phyloP scores from a whole-genome alignment of 768 basidiomycete species.

The Candolleomyces aberdarensis region DNA sequence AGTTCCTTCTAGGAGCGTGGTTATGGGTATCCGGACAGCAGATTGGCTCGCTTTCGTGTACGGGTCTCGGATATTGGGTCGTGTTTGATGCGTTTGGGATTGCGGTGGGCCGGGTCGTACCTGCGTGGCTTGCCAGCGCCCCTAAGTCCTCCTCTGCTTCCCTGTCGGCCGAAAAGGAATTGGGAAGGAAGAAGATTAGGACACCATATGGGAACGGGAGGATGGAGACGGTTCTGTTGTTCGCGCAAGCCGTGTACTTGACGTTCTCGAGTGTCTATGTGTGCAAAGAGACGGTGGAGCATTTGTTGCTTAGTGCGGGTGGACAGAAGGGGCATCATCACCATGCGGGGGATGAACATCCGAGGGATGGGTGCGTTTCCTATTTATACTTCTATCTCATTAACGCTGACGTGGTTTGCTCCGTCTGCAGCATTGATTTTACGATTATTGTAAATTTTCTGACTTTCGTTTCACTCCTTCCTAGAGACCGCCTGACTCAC shows the following conservation, averaged over 20 bases:
- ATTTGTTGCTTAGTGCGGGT: conserved; percentile 70
- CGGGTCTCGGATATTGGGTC: conserved; percentile 94
- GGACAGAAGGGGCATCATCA: conserved; percentile 63
- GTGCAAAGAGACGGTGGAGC: conserved; percentile 98
- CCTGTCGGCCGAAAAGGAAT: too few species aligned
- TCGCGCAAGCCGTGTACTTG: conserved; percentile 90
- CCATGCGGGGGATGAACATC: conserved; percentile 51
- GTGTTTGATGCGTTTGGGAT: conserved; percentile 93
- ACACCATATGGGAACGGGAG: conserved; percentile 63
- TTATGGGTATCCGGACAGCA: conserved; percentile 91
- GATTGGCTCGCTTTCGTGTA: conserved; percentile 80
- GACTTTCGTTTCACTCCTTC: too few species aligned
- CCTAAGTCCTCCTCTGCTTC: background rate
- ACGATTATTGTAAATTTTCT: too few species aligned
- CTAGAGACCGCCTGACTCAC: too few species aligned
- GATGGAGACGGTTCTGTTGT: conserved; percentile 68
- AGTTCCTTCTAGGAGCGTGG: conserved; percentile 66
- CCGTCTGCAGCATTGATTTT: too few species aligned
- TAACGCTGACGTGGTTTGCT: too few species aligned
- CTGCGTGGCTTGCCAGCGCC: conserved; percentile 28
- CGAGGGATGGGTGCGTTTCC: conserved; percentile 33
- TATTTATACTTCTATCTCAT: too few species aligned
- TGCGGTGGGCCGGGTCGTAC: conserved; percentile 45
- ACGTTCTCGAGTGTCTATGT: conserved; percentile 95
- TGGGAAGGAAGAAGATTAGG: too few species aligned